Conservation (phyloP, 179 eudicot genomes). For the Dionaea muscipula region DNA sequence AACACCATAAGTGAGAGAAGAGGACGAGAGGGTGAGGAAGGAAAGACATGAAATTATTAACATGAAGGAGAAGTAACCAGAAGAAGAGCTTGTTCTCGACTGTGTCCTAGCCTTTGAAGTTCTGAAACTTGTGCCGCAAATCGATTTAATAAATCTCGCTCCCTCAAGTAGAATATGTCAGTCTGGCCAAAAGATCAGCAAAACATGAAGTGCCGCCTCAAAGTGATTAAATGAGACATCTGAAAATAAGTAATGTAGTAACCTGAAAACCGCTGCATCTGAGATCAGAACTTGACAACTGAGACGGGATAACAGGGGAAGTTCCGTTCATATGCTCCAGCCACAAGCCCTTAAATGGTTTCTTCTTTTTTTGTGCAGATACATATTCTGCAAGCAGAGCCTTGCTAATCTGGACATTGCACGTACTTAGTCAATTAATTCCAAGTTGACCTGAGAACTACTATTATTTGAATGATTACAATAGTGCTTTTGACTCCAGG, state of each 20-base stretch:
- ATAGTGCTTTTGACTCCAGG: too few relatives aligned
- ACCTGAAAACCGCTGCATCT: slow-evolving; percentile 69
- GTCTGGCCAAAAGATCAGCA: slow-evolving; percentile 32
- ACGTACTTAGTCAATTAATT: neutral
- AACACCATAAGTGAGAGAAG: too few relatives aligned
- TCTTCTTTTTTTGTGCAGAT: slow-evolving; percentile 42
- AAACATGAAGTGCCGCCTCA: slow-evolving; percentile 3
- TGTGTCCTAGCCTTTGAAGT: slow-evolving; percentile 55
- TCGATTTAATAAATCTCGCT: slow-evolving; percentile 67
- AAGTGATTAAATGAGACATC: neutral
- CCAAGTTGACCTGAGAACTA: neutral
- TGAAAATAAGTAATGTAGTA: slow-evolving; percentile 2
- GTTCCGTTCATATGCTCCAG: slow-evolving; percentile 80
- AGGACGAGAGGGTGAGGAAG: neutral
- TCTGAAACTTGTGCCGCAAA: slow-evolving; percentile 64
- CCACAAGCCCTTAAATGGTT: slow-evolving; percentile 75
- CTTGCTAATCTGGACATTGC: slow-evolving; percentile 59
- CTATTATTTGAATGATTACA: too few relatives aligned
- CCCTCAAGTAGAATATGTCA: slow-evolving; percentile 73
- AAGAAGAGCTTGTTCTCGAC: slow-evolving; percentile 58
- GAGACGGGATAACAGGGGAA: slow-evolving; percentile 49
- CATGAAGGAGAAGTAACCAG: slow-evolving; percentile 24
- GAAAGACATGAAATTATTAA: neutral
- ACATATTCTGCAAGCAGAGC: slow-evolving; percentile 57
- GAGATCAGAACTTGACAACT: slow-evolving; percentile 37